These are phyloP conservation scores for Turritis glabra DNA, from an alignment of 345 rosid species.

Conservation along the genomic window DNA sequence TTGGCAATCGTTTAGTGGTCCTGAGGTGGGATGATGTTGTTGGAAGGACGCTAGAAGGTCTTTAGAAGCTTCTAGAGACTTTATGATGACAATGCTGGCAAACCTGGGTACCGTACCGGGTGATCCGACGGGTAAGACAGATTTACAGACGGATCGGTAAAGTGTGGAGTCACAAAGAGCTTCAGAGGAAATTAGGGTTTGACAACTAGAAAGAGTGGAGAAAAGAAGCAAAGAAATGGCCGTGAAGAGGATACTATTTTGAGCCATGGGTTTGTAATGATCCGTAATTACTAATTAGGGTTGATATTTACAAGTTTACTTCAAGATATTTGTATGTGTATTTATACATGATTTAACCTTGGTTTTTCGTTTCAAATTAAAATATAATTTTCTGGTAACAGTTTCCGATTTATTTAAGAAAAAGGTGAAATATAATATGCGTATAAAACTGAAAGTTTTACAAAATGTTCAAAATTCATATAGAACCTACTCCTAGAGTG, in stretches of 20 bases:
- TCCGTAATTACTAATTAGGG: not conserved
- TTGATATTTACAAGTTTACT: not conserved
- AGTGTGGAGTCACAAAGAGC: conserved; percentile 25
- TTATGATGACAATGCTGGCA: conserved; percentile 16
- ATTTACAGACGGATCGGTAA: conserved; percentile 25
- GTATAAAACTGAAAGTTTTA: not conserved
- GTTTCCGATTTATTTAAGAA: not conserved
- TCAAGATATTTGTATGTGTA: not conserved
- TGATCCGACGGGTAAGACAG: conserved; percentile 14
- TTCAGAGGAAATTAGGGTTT: conserved; percentile 8
- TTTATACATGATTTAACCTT: conserved; percentile 7
- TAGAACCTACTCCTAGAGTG: not conserved
- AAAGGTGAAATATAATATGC: too few relatives aligned
- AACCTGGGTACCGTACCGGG: not conserved
- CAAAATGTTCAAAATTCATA: not conserved
- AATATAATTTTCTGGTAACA: not conserved
- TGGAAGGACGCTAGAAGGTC: conserved; percentile 4
- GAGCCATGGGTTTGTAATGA: conserved; percentile 21
- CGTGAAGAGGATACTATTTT: not conserved
- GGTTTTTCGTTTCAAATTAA: not conserved
- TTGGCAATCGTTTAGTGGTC: conserved; percentile 39
- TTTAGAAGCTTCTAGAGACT: conserved; percentile 26
- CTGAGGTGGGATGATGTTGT: not conserved
- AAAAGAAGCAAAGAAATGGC: conserved; percentile 7
- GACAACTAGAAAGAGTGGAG: conserved; percentile 7